Conservation (phyloP, 2,329 filamentous ascomycete genomes). For the Cadophora gregata region DNA sequence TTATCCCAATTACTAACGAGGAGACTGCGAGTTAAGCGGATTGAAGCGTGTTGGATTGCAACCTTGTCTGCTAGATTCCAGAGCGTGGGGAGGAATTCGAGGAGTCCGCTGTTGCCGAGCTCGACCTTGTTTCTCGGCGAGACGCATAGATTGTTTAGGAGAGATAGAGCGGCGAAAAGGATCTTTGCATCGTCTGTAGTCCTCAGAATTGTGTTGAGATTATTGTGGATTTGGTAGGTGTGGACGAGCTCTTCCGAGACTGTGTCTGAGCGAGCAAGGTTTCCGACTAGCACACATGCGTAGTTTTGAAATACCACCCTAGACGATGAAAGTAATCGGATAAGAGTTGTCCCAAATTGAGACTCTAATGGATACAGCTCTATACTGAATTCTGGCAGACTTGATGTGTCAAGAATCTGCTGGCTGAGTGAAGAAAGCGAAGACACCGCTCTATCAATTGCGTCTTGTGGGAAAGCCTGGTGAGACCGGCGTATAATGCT, state of each 20-base stretch:
- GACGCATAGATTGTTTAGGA: not conserved
- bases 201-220: not conserved
- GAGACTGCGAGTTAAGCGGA: constrained; percentile 1
- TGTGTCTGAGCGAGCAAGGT: not conserved
- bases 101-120: not conserved
- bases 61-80: not conserved
- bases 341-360: not conserved
- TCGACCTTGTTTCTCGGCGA: not conserved
- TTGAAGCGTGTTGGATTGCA: constrained; percentile 1
- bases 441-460: not conserved
- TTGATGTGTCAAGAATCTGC: not conserved
- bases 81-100: constrained; percentile 6
- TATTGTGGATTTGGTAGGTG: not conserved
- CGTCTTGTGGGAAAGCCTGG: not conserved
- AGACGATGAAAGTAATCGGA: not conserved
- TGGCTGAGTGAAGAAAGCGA: not conserved
- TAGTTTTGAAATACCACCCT: not conserved
- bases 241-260: not conserved
- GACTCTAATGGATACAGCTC: constrained; percentile 6
- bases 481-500: not conserved
- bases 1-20: constrained; percentile 7
- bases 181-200: not conserved
- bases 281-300: not conserved
- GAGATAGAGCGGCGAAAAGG: not conserved
- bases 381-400: not conserved